Evolutionary conservation across 202 grass and related monocot genomes (phyloP).

Genomic region (Schoenoplectus triqueter): DNA sequence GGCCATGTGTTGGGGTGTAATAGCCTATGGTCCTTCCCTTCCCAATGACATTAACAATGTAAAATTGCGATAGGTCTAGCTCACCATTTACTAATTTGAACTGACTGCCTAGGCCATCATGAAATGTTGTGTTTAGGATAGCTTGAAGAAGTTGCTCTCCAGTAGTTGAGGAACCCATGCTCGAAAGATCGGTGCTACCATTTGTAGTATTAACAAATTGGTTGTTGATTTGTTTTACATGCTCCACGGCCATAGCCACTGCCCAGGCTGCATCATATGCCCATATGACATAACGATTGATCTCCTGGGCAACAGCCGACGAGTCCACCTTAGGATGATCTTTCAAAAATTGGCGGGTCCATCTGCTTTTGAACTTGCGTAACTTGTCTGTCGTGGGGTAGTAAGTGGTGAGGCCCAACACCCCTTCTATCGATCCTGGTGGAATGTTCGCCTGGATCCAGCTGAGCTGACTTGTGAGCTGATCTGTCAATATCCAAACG

Average conservation of each 20-base stretch:
- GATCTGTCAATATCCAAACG: constrained; percentile 70
- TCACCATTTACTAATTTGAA: constrained; percentile 57
- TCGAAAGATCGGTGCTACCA: constrained; percentile 52
- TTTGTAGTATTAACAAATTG: constrained; percentile 37
- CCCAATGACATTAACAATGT: constrained; percentile 55
- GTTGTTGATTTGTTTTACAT: constrained; percentile 36
- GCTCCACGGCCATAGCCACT: constrained; percentile 51
- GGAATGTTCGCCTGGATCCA: constrained; percentile 30
- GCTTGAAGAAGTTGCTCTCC: constrained; percentile 43
- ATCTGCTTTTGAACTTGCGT: constrained; percentile 44
- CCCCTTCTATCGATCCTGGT: constrained; percentile 45
- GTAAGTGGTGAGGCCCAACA: constrained; percentile 55
- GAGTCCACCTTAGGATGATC: constrained; percentile 44
- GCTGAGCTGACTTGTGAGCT: constrained; percentile 48
- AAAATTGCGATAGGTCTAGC: constrained; percentile 44
- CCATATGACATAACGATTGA: constrained; percentile 60
- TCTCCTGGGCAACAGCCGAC: neutral
- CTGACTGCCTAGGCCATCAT: constrained; percentile 45
- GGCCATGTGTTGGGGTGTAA: constrained; percentile 50
- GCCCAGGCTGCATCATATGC: constrained; percentile 85
- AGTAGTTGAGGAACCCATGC: constrained; percentile 48
- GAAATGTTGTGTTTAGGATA: constrained; percentile 47
- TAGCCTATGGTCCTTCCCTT: constrained; percentile 57
- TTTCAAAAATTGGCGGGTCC: constrained; percentile 54
- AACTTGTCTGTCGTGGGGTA: constrained; percentile 24